These are phyloP conservation scores for Aureobasidium sp. DNA, from an alignment of 2,329 filamentous ascomycete genomes.

Conservation along the genomic window DNA sequence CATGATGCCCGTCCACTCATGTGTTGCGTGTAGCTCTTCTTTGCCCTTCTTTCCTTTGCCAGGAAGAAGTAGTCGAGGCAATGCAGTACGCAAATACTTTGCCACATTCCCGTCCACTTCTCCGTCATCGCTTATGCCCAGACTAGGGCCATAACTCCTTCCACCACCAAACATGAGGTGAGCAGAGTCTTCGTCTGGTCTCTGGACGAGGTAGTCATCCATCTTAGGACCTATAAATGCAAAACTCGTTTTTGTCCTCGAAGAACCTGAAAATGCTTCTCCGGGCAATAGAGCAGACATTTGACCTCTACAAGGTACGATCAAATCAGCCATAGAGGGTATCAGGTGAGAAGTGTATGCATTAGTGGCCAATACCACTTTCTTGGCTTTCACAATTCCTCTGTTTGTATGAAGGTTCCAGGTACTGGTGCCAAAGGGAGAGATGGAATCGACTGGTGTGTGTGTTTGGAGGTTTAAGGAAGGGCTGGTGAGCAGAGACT, in stretches of 20 bases:
- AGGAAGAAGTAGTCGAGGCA: slow-evolving; percentile 31
- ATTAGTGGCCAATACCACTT: slow-evolving; percentile 74
- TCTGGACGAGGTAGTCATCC: slow-evolving; percentile 68
- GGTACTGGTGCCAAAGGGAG: slow-evolving; percentile 7
- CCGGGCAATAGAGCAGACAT: slow-evolving; percentile 61
- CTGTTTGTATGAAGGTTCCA: slow-evolving; percentile 64
- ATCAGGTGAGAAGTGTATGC: slow-evolving; percentile 74
- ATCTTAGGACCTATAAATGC: slow-evolving; percentile 54
- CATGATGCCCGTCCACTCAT: slow-evolving; percentile 73
- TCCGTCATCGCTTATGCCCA: slow-evolving; percentile 56
- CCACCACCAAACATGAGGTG: slow-evolving; percentile 68
- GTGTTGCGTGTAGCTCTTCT: slow-evolving; percentile 37
- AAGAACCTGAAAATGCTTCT: slow-evolving; percentile 22
- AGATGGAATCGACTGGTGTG: slow-evolving; percentile 48
- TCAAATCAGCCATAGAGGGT: slow-evolving; percentile 60
- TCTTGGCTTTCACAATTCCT: slow-evolving; percentile 56
- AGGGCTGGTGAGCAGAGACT: slow-evolving; percentile 44
- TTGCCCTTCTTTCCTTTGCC: slow-evolving; percentile 22
- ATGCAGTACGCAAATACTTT: slow-evolving; percentile 46
- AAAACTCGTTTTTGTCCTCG: slow-evolving; percentile 52
- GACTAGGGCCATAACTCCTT: slow-evolving; percentile 47
- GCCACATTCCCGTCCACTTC: slow-evolving; percentile 51
- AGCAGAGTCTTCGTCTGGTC: slow-evolving; percentile 41
- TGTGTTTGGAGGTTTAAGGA: slow-evolving; percentile 67
- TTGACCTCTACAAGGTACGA: slow-evolving; percentile 71